These are phyloP conservation scores for Gossypium davidsonii DNA, from an alignment of 441 rosid genomes.

Conservation along the genomic window DNA sequence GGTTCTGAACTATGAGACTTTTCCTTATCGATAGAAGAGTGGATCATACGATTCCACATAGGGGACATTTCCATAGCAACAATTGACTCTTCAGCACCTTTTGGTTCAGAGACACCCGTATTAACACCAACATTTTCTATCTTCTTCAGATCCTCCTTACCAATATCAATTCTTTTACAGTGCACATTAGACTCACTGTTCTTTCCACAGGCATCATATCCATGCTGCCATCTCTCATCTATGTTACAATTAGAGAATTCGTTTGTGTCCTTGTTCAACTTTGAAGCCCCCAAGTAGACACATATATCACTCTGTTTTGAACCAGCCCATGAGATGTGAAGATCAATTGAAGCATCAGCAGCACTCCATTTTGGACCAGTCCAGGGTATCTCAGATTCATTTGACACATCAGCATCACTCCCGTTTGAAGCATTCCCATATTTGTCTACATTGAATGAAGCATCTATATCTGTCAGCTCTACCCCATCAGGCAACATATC, in stretches of 20 bases:
- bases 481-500: constrained; percentile 39
- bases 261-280: constrained; percentile 27
- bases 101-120: constrained; percentile 29
- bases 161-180: constrained; percentile 26
- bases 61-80: constrained; percentile 89
- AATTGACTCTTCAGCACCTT: constrained; percentile 42
- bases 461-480: constrained; percentile 38
- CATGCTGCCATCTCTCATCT: constrained; percentile 32
- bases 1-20: constrained; percentile 32
- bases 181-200: constrained; percentile 19
- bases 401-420: neutral
- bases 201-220: constrained; percentile 24
- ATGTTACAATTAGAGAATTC: constrained; percentile 29
- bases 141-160: constrained; percentile 29
- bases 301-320: neutral
- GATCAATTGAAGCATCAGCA: constrained; percentile 3
- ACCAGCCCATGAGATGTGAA: constrained; percentile 13
- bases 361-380: constrained; percentile 16
- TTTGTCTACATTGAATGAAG: constrained; percentile 9
- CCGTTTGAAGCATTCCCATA: constrained; percentile 14
- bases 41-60: constrained; percentile 62
- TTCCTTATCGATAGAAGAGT: constrained; percentile 37
- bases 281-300: constrained; percentile 16
- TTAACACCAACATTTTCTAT: constrained; percentile 26
- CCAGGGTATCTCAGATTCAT: constrained; percentile 1